Evolutionary conservation across 2,329 filamentous ascomycete species (phyloP).

Genomic region (Tricladium varicosporioides): DNA sequence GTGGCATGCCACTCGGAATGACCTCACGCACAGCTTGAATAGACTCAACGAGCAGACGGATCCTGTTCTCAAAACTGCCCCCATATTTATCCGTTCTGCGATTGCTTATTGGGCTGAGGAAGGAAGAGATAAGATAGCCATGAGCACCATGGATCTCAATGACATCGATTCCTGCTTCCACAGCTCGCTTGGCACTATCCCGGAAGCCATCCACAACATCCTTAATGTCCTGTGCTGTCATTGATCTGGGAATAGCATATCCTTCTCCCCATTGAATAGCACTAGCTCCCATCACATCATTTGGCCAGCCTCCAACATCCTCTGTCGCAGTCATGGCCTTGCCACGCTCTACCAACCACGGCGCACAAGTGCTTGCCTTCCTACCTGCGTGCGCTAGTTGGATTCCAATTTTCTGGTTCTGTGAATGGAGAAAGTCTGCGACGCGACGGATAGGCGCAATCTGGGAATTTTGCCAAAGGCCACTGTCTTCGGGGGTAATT

Average conservation of each 20-base stretch:
- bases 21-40: conserved; percentile 48
- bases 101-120: conserved; percentile 59
- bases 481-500: conserved; percentile 32
- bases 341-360: conserved; percentile 33
- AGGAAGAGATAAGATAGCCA: conserved; percentile 66
- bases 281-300: conserved; percentile 48
- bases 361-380: conserved; percentile 38
- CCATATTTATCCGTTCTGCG: conserved; percentile 63
- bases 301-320: conserved; percentile 39
- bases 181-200: conserved; percentile 36
- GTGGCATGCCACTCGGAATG: conserved; percentile 53
- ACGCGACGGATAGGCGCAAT: conserved; percentile 36
- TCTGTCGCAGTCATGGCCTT: conserved; percentile 31
- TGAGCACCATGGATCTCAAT: conserved; percentile 63
- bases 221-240: conserved; percentile 45
- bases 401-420: conserved; percentile 64
- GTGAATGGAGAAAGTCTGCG: conserved; percentile 44
- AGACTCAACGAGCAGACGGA: conserved; percentile 57
- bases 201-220: conserved; percentile 37
- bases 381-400: conserved; percentile 66
- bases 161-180: conserved; percentile 56
- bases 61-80: conserved; percentile 63
- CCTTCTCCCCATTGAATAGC: conserved; percentile 57
- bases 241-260: conserved; percentile 55
- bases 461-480: conserved; percentile 39